Percentiles rank a stretch among this genome's conserved stretches.
These are phyloP conservation scores for Aspergillus sp. DNA, from an alignment of 2,329 filamentous ascomycete genomes.

Conservation along the genomic window DNA sequence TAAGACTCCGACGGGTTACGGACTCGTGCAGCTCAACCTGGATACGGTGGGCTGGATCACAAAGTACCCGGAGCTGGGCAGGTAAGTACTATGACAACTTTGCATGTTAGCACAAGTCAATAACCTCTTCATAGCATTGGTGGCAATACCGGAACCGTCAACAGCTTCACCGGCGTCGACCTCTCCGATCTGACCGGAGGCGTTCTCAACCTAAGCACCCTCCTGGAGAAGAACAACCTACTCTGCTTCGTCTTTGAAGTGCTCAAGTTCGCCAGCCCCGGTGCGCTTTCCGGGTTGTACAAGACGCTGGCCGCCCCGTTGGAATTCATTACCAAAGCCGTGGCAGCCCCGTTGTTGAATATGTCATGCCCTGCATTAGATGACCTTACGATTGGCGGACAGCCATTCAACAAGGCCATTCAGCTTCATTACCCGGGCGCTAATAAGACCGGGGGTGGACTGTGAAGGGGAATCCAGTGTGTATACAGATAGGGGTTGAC, in stretches of 20 bases:
- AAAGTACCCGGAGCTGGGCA: slow-evolving; percentile 37
- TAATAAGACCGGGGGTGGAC: slow-evolving; percentile 13
- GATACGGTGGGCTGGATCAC: slow-evolving; percentile 34
- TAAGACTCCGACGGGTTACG: slow-evolving; percentile 39
- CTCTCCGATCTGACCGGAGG: slow-evolving; percentile 38
- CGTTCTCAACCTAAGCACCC: slow-evolving; percentile 24
- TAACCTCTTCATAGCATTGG: slow-evolving; percentile 32
- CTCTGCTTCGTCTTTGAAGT: slow-evolving; percentile 33
- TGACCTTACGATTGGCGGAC: slow-evolving; percentile 23
- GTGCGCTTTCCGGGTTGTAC: slow-evolving; percentile 23
- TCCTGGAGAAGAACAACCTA: slow-evolving; percentile 35
- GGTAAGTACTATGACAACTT: slow-evolving; percentile 9
- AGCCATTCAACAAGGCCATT: slow-evolving; percentile 24
- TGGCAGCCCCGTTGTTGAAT: slow-evolving; percentile 21
- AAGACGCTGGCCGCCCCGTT: slow-evolving; percentile 21
- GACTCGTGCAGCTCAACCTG: slow-evolving; percentile 35
- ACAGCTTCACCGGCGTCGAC: slow-evolving; percentile 45
- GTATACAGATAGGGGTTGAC: too few relatives aligned
- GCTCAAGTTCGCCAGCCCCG: slow-evolving; percentile 25
- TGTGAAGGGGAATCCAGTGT: neutral
- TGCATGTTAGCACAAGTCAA: neutral
- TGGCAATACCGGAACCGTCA: slow-evolving; percentile 45
- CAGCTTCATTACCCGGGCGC: slow-evolving; percentile 22
- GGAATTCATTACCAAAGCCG: slow-evolving; percentile 20
- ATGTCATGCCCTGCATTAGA: slow-evolving; percentile 25